These are phyloP conservation scores for Knufia fluminis DNA, from an alignment of 2,329 filamentous ascomycete genomes.

Conservation along the genomic window DNA sequence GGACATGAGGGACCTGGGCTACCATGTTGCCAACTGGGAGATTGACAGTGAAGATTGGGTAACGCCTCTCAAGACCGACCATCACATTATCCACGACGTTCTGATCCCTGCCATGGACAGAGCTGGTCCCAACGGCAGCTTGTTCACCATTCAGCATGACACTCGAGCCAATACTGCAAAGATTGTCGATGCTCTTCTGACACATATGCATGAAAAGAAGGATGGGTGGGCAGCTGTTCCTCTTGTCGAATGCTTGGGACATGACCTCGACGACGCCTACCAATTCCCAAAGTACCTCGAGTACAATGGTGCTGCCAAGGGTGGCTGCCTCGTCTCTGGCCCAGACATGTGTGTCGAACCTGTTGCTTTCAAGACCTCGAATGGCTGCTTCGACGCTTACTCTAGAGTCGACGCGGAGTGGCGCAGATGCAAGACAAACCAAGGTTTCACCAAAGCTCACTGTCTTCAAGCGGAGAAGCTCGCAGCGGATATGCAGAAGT, in stretches of 20 bases:
- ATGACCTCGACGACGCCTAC: slow-evolving; percentile 33
- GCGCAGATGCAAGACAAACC: too few species aligned
- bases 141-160: slow-evolving; percentile 36
- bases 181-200: not conserved
- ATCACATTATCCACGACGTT: slow-evolving; percentile 29
- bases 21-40: slow-evolving; percentile 41
- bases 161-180: not conserved
- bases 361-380: not conserved
- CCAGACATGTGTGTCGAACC: not conserved
- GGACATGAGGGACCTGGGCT: slow-evolving; percentile 39
- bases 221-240: slow-evolving; percentile 27
- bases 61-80: slow-evolving; percentile 30
- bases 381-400: not conserved
- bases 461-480: not conserved
- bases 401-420: too few species aligned
- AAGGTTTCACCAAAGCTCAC: not conserved
- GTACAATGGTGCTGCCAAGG: not conserved
- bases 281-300: slow-evolving; percentile 19
- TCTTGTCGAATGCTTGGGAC: slow-evolving; percentile 36
- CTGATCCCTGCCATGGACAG: slow-evolving; percentile 29
- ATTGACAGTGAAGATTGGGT: slow-evolving; percentile 41
- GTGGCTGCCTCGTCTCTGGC: slow-evolving; percentile 2
- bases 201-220: not conserved
- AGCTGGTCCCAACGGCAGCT: slow-evolving; percentile 24
- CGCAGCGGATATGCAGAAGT: not conserved